phyloP scores from a whole-genome alignment of 495 filamentous ascomycete genomes.

The Aspergillus wentii region DNA sequence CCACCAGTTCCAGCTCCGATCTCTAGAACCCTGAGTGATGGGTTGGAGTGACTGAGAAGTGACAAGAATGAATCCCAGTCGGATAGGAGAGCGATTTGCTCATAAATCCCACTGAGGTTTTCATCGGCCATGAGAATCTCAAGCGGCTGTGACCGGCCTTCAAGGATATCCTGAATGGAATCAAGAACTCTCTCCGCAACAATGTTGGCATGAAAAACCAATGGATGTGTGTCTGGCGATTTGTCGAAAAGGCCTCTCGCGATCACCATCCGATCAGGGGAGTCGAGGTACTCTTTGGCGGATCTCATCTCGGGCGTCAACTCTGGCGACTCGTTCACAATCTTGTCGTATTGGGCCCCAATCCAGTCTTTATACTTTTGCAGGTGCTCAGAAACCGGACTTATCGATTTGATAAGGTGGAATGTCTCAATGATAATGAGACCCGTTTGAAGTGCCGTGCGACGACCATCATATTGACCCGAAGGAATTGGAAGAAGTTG shows the following conservation, averaged over 20 bases:
- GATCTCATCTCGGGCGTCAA: background rate
- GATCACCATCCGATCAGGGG: no score
- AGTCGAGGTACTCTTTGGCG: background rate
- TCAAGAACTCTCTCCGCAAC: no score
- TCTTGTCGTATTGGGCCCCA: background rate
- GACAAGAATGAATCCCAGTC: conserved; percentile 13
- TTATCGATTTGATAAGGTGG: background rate
- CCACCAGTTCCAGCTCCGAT: conserved; percentile 40
- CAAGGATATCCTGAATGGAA: no score
- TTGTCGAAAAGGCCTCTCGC: no score
- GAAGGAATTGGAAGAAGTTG: no score
- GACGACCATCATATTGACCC: no score
- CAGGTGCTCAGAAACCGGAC: background rate
- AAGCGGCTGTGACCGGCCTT: conserved; percentile 22
- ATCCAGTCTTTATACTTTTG: background rate
- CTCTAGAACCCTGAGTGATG: conserved; percentile 34
- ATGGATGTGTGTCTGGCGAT: no score
- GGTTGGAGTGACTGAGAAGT: conserved; percentile 28
- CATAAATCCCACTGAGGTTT: conserved; percentile 17
- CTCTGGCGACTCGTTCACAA: background rate
- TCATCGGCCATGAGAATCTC: conserved; percentile 17
- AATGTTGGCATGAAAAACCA: no score
- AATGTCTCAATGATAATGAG: background rate
- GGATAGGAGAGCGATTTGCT: background rate
- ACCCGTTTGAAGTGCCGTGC: no score